These are phyloP conservation scores for Ascosphaera aggregata DNA, from an alignment of 2,329 filamentous ascomycete species.

Conservation along the genomic window DNA sequence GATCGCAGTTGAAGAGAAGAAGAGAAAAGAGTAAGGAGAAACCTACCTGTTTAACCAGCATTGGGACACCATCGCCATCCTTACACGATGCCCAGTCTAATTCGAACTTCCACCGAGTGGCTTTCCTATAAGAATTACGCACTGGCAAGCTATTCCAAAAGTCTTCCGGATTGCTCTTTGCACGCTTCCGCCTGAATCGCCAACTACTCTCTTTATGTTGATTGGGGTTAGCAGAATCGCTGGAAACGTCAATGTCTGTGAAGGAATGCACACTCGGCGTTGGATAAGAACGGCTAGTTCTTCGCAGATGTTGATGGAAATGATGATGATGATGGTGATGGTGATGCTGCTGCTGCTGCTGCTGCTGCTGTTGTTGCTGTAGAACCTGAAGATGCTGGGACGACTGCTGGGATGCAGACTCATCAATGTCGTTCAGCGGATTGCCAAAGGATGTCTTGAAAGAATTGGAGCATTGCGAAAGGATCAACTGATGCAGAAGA, in stretches of 20 bases:
- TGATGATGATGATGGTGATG: background rate
- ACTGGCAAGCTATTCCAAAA: background rate
- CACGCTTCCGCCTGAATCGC: background rate
- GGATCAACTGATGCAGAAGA: conserved; percentile 63
- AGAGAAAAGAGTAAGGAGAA: background rate
- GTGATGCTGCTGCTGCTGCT: conserved; percentile 13
- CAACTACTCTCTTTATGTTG: background rate
- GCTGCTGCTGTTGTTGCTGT: conserved; percentile 7
- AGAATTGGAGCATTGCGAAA: conserved; percentile 79
- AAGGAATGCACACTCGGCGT: background rate
- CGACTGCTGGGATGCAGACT: background rate
- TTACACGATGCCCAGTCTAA: conserved; percentile 45
- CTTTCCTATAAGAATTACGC: conserved; percentile 14
- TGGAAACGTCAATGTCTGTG: background rate
- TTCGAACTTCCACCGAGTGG: conserved; percentile 64
- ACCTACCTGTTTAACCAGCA: conserved; percentile 59
- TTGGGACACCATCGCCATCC: conserved; percentile 53
- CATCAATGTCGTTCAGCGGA: conserved; percentile 6
- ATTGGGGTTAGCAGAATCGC: background rate
- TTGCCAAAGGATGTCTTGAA: conserved; percentile 42
- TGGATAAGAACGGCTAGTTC: background rate
- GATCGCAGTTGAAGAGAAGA: conserved; percentile 1
- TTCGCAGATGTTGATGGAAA: background rate
- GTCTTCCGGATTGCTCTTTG: background rate
- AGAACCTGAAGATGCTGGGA: background rate